These are phyloP conservation scores for Candida montana DNA, from an alignment of 805 yeast species.

Conservation along the genomic window DNA sequence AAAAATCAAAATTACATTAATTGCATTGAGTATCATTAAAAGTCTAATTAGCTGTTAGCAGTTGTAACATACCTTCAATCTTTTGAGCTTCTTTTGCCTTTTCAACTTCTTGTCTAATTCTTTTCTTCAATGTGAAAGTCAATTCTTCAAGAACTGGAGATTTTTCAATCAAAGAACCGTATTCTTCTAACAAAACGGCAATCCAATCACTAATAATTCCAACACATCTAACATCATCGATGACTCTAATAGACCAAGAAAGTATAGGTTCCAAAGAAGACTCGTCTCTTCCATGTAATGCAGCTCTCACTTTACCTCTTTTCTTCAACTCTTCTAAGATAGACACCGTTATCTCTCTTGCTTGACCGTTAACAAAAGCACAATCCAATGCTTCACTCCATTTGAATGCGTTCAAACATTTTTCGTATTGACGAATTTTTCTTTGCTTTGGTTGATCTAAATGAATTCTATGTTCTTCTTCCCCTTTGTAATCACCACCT, in stretches of 20 bases:
- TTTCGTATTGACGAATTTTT: slow-evolving; percentile 77
- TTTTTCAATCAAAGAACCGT: slow-evolving; percentile 65
- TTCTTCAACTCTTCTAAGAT: slow-evolving; percentile 81
- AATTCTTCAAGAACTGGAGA: slow-evolving; percentile 76
- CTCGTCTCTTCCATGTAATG: slow-evolving; percentile 80
- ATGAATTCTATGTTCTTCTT: slow-evolving; percentile 69
- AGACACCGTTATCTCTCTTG: slow-evolving; percentile 75
- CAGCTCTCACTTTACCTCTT: slow-evolving; percentile 83
- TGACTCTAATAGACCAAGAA: slow-evolving; percentile 70
- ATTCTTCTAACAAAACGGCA: slow-evolving; percentile 65
- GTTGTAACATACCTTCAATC: slow-evolving; percentile 89
- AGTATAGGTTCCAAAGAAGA: slow-evolving; percentile 77
- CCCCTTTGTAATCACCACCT: slow-evolving; percentile 89
- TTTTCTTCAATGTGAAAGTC: slow-evolving; percentile 52
- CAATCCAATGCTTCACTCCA: slow-evolving; percentile 92
- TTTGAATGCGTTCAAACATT: slow-evolving; percentile 75
- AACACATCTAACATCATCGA: slow-evolving; percentile 74
- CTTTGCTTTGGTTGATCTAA: slow-evolving; percentile 54
- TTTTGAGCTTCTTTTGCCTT: slow-evolving; percentile 84
- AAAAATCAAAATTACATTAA: no score
- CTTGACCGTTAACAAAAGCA: slow-evolving; percentile 74
- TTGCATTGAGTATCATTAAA: no score
- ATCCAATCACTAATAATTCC: slow-evolving; percentile 66
- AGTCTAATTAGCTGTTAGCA: slow-evolving; percentile 49
- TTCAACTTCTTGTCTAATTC: slow-evolving; percentile 61